Percentiles rank a stretch among this genome's conserved stretches.
These are phyloP conservation scores for Macroventuria anomochaeta DNA, from an alignment of 2,329 filamentous ascomycete species.

Conservation along the genomic window DNA sequence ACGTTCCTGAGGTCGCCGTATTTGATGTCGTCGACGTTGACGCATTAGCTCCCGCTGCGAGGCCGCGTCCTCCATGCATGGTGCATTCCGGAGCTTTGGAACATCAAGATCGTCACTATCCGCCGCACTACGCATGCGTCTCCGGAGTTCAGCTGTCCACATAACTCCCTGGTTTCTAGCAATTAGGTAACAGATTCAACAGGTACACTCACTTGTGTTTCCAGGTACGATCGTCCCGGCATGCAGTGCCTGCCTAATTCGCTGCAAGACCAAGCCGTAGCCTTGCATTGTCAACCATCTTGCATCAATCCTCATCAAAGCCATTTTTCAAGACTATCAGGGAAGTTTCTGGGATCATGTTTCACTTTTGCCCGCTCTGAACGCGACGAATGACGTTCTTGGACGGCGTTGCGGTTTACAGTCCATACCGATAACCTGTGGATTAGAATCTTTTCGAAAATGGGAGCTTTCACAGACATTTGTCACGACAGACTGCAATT, in stretches of 20 bases:
- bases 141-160: neutral
- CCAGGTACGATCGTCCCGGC: neutral
- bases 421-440: neutral
- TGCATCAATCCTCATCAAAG: neutral
- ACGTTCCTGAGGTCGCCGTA: neutral
- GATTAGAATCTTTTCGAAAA: neutral
- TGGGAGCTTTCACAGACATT: too few species aligned
- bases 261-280: constrained; percentile 1
- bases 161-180: neutral
- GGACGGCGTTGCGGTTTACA: neutral
- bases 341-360: neutral
- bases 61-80: neutral
- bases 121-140: neutral
- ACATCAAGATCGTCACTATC: neutral
- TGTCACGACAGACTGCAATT: too few species aligned
- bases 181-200: neutral
- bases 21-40: neutral
- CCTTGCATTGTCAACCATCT: neutral
- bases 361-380: neutral
- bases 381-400: too few species aligned
- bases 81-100: neutral
- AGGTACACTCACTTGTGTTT: neutral
- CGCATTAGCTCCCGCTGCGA: neutral
- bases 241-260: neutral
- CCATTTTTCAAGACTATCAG: neutral